These are phyloP conservation scores for Trametopsis cervina DNA, from an alignment of 768 basidiomycete species.

Conservation along the genomic window DNA sequence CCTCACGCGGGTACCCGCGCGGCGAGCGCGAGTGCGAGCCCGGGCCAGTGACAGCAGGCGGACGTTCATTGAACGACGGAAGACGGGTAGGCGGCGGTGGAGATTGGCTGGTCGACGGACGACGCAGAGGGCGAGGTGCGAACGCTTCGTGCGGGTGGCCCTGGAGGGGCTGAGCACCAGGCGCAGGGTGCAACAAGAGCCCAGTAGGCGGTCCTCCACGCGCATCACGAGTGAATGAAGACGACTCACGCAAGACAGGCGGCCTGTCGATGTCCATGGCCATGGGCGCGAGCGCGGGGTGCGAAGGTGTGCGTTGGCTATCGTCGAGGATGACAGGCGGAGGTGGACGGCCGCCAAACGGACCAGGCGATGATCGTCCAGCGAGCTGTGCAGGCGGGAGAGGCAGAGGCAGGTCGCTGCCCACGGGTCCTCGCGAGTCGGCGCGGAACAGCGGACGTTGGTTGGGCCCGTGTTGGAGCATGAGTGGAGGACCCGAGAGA, in stretches of 20 bases:
- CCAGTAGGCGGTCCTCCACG: constrained; percentile 51
- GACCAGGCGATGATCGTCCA: constrained; percentile 47
- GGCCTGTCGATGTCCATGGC: constrained; percentile 50
- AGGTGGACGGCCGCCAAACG: constrained; percentile 78
- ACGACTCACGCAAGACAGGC: constrained; percentile 28
- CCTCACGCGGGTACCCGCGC: constrained; percentile 48
- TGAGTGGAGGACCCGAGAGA: constrained; percentile 58
- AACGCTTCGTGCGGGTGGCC: constrained; percentile 50
- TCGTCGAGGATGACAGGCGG: constrained; percentile 80
- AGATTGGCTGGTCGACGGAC: constrained; percentile 53
- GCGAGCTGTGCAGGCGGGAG: constrained; percentile 39
- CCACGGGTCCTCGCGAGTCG: constrained; percentile 50
- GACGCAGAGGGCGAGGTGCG: constrained; percentile 36
- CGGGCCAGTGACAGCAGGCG: constrained; percentile 40
- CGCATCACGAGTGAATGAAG: constrained; percentile 36
- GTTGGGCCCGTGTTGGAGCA: constrained; percentile 40
- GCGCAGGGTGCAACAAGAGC: constrained; percentile 58
- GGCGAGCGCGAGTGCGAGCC: constrained; percentile 58
- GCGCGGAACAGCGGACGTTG: constrained; percentile 54
- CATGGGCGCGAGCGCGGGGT: constrained; percentile 62
- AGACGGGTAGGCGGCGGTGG: constrained; percentile 44
- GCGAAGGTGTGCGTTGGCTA: constrained; percentile 53
- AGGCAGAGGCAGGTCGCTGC: constrained; percentile 41
- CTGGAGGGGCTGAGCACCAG: constrained; percentile 35
- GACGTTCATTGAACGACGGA: constrained; percentile 31